A percentile compares a stretch with the other conserved stretches of the same genome.
These are phyloP conservation scores for Rhynchosporium graminicola DNA, from an alignment of 2,329 filamentous ascomycete genomes.

Conservation along the genomic window DNA sequence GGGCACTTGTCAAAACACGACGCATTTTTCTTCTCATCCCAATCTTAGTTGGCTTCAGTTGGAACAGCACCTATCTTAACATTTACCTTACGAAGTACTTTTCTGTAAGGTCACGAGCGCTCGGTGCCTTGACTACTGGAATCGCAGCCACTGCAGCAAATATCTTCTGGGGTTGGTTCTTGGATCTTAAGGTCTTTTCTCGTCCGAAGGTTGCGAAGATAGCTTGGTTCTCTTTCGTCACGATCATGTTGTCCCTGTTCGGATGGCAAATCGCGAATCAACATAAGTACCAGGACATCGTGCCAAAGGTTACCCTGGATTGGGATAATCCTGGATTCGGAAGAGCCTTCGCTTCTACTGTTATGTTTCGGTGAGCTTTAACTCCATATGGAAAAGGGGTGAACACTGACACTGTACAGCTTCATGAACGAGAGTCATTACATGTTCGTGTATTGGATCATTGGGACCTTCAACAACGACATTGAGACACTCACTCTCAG, in stretches of 20 bases:
- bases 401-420: background rate
- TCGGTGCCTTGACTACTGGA: constrained; percentile 69
- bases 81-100: constrained; percentile 64
- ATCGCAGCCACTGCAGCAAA: constrained; percentile 64
- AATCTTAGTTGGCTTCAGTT: constrained; percentile 66
- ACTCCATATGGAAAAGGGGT: background rate
- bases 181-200: constrained; percentile 25
- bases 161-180: constrained; percentile 57
- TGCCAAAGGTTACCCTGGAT: constrained; percentile 57
- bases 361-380: constrained; percentile 46
- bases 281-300: constrained; percentile 45
- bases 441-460: constrained; percentile 64
- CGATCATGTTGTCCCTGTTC: constrained; percentile 55
- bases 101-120: constrained; percentile 64
- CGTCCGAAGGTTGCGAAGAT: constrained; percentile 40
- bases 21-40: constrained; percentile 64
- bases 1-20: constrained; percentile 56
- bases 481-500: constrained; percentile 52
- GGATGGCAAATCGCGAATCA: constrained; percentile 52
- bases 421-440: constrained; percentile 63
- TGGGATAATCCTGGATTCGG: constrained; percentile 66
- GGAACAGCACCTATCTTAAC: constrained; percentile 60
- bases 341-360: constrained; percentile 54
- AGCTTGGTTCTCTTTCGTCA: constrained; percentile 64
- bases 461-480: constrained; percentile 53